A percentile compares a stretch with the other conserved stretches of the same genome.
Conservation (phyloP, 805 yeast species). For the Pichia occidentalis region DNA sequence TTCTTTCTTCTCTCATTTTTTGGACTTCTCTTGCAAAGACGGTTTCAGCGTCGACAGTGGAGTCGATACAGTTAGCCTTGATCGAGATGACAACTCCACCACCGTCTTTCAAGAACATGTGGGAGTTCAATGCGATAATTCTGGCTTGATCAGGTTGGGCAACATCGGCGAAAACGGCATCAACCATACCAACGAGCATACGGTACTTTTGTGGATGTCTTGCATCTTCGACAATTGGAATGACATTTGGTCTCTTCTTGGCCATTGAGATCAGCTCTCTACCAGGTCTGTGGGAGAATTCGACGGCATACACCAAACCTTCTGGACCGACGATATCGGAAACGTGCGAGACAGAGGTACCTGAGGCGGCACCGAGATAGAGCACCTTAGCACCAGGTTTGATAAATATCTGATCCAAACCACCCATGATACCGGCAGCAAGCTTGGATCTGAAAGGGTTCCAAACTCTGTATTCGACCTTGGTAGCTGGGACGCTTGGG, state of each 20-base stretch:
- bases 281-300: constrained; percentile 99
- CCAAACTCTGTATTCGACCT: constrained; percentile 99
- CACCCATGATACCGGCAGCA: constrained; percentile 99
- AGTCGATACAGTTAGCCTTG: constrained; percentile 99
- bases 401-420: constrained; percentile 94
- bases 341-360: constrained; percentile 98
- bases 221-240: constrained; percentile 98
- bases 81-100: constrained; percentile 98
- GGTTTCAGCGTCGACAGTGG: constrained; percentile 98
- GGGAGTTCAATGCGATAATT: constrained; percentile 97
- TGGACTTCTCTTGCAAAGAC: constrained; percentile 99
- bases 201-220: constrained; percentile 99
- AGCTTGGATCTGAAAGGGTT: constrained; percentile 99
- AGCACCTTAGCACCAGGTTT: constrained; percentile 97
- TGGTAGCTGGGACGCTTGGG: constrained; percentile 84
- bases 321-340: constrained; percentile 98
- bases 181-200: constrained; percentile 98
- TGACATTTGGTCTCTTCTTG: constrained; percentile 98
- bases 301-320: constrained; percentile 98
- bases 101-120: constrained; percentile 94
- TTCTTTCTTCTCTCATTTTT: constrained; percentile 96
- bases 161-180: constrained; percentile 97
- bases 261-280: constrained; percentile 99
- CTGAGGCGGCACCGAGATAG: constrained; percentile 98
- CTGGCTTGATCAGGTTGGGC: constrained; percentile 99